These are phyloP conservation scores for Candida methanosorbosa DNA, from an alignment of 805 yeast species.

Conservation along the genomic window DNA sequence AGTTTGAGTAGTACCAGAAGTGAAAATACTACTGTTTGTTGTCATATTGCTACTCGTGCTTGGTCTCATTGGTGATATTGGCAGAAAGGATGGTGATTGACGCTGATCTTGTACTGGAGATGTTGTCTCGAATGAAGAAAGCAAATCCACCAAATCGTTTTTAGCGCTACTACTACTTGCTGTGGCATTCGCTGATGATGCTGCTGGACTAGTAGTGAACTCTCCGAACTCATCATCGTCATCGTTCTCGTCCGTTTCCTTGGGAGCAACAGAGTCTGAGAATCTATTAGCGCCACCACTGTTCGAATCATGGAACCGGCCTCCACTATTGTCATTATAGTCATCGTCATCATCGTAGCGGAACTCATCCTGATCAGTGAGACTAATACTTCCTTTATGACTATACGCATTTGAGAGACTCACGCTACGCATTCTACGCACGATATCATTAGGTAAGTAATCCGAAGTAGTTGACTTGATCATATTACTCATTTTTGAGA, in stretches of 20 bases:
- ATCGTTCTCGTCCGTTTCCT: neutral
- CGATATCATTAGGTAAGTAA: neutral
- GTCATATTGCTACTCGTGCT: too few species aligned
- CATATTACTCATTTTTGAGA: too few species aligned
- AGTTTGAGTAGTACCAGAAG: too few species aligned
- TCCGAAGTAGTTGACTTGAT: too few species aligned
- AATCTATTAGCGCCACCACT: neutral
- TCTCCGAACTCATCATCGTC: conserved; percentile 18
- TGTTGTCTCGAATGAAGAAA: too few species aligned
- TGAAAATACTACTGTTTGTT: too few species aligned
- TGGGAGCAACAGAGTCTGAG: neutral
- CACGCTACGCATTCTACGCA: neutral
- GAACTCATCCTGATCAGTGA: neutral
- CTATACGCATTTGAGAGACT: neutral
- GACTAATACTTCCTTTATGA: neutral
- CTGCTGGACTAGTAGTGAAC: conserved; percentile 9
- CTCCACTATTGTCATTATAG: neutral
- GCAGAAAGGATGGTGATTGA: too few species aligned
- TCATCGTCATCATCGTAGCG: neutral
- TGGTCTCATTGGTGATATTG: too few species aligned
- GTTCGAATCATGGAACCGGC: neutral
- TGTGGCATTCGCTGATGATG: conserved; percentile 1
- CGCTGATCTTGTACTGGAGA: neutral
- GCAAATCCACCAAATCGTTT: too few species aligned
- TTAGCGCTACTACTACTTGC: conserved; percentile 2